phyloP scores from a whole-genome alignment of 208 protist species.

The Naegleria lovaniensis region DNA sequence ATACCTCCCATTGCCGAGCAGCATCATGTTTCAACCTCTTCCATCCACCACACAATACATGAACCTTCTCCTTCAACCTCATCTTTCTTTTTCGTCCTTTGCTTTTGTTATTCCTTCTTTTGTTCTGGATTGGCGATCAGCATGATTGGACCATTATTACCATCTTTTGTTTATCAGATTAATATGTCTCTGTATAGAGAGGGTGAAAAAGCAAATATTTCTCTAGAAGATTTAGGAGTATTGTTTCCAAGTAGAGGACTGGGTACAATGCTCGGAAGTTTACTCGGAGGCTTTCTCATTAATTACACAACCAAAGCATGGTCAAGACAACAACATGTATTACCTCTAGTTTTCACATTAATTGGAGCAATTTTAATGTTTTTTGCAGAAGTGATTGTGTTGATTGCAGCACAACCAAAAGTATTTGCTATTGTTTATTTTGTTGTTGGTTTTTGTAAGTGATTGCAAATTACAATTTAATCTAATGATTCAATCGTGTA shows the following conservation, averaged over 20 bases:
- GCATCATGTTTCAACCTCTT: neutral
- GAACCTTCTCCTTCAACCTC: neutral
- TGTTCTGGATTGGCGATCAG: neutral
- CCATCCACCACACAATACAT: neutral
- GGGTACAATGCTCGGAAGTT: neutral
- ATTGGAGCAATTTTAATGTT: neutral
- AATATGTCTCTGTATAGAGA: neutral
- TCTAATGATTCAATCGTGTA: too few species aligned
- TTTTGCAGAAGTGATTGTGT: neutral
- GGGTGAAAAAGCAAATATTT: neutral
- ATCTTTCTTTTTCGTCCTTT: neutral
- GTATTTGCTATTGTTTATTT: neutral
- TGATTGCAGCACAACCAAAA: neutral
- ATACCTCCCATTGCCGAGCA: neutral
- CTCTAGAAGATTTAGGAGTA: neutral
- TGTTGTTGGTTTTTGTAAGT: neutral
- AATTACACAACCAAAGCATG: neutral
- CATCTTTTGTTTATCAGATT: neutral
- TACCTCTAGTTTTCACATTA: neutral
- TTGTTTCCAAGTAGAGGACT: neutral
- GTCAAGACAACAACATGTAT: neutral
- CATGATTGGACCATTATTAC: neutral
- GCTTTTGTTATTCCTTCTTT: neutral
- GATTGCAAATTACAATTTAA: too few species aligned
- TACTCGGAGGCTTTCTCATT: neutral